phyloP scores from a whole-genome alignment of 169 alveolate species.

The Babesia bovis region DNA sequence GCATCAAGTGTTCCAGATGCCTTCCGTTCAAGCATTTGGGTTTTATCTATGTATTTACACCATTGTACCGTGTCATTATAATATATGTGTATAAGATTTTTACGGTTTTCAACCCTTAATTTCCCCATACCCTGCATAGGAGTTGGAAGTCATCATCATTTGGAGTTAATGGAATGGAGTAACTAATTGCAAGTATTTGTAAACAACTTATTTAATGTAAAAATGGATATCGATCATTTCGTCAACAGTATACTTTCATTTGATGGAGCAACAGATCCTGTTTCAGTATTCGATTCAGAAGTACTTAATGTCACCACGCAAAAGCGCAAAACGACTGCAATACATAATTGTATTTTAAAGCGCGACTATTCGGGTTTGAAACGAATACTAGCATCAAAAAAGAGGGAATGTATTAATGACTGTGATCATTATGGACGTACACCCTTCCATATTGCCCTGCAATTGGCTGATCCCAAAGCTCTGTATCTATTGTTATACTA shows the following conservation, averaged over 20 bases:
- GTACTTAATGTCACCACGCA: constrained; percentile 9
- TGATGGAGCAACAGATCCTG: background rate
- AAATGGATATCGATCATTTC: background rate
- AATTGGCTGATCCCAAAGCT: constrained; percentile 62
- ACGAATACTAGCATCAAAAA: constrained; percentile 43
- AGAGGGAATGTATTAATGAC: constrained; percentile 60
- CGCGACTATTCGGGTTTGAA: constrained; percentile 48
- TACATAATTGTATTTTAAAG: constrained; percentile 45
- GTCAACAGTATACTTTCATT: too few species aligned
- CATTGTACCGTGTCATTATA: too few species aligned
- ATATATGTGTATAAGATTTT: too few species aligned
- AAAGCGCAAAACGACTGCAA: constrained; percentile 5
- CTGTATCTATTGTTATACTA: constrained; percentile 53
- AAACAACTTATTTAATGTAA: too few species aligned
- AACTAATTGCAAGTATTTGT: too few species aligned
- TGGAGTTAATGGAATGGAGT: too few species aligned
- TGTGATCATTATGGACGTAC: constrained; percentile 65
- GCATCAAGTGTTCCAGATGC: too few species aligned
- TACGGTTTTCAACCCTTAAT: too few species aligned
- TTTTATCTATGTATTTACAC: too few species aligned
- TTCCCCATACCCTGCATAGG: too few species aligned
- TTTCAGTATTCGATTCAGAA: background rate
- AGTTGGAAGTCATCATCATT: too few species aligned
- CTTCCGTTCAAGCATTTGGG: too few species aligned
- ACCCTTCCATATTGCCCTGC: constrained; percentile 62